Conservation (phyloP, 2,329 filamentous ascomycete genomes). For the Coleophoma eucalyptorum region DNA sequence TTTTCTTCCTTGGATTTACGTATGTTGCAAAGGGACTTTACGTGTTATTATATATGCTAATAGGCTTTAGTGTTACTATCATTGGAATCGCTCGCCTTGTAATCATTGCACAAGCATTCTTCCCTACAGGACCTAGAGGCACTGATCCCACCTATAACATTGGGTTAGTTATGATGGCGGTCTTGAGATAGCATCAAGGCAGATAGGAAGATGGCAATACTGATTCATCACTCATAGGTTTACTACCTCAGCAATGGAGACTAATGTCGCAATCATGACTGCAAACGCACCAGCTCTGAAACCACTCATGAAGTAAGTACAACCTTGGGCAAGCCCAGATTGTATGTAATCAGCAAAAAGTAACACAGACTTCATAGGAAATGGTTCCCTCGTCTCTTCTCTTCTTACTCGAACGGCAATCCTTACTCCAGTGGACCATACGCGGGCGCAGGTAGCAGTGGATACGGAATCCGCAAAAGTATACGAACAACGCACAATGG, state of each 20-base stretch:
- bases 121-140: background rate
- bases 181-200: too few relatives aligned
- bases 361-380: background rate
- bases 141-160: background rate
- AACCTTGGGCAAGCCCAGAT: too few relatives aligned
- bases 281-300: slow-evolving; percentile 62
- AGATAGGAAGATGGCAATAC: background rate
- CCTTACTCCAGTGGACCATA: background rate
- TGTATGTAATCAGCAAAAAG: too few relatives aligned
- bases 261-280: slow-evolving; percentile 32
- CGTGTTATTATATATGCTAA: background rate
- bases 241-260: slow-evolving; percentile 25
- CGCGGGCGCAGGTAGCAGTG: background rate
- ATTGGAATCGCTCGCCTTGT: slow-evolving; percentile 4
- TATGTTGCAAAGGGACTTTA: slow-evolving; percentile 34
- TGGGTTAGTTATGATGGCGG: too few relatives aligned
- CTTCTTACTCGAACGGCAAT: background rate
- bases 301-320: slow-evolving; percentile 37
- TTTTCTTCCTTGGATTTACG: slow-evolving; percentile 65
- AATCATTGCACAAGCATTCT: slow-evolving; percentile 1
- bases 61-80: slow-evolving; percentile 3
- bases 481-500: background rate
- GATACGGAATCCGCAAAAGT: background rate
- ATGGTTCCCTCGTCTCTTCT: slow-evolving; percentile 6
- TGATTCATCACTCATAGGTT: slow-evolving; percentile 3